These are phyloP conservation scores for Apiotrichum sp. DNA, from an alignment of 1,284 basidiomycete species.

Conservation along the genomic window DNA sequence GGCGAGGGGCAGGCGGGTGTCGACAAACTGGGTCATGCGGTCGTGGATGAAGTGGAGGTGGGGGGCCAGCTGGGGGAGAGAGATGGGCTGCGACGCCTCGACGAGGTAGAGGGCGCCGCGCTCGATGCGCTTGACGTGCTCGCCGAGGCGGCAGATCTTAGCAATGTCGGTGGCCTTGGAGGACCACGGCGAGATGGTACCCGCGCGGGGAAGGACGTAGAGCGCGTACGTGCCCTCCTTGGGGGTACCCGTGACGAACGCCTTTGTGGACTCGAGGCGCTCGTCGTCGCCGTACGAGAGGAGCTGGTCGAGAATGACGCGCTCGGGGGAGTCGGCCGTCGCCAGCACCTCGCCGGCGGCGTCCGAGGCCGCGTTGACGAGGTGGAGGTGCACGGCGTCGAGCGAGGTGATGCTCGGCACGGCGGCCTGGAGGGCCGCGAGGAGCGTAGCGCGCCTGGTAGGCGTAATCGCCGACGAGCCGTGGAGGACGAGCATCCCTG, in stretches of 20 bases:
- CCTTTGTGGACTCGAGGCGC: constrained; percentile 33
- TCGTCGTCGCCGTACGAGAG: constrained; percentile 79
- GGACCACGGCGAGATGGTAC: constrained; percentile 88
- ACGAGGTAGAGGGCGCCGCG: constrained; percentile 73
- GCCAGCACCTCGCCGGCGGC: constrained; percentile 53
- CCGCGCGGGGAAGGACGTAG: constrained; percentile 72
- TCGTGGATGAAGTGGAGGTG: constrained; percentile 75
- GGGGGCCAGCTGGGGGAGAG: constrained; percentile 43
- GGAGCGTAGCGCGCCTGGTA: constrained; percentile 62
- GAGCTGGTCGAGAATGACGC: constrained; percentile 64
- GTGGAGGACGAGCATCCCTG: constrained; percentile 51
- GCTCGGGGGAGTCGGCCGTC: constrained; percentile 50
- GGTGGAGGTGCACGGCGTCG: constrained; percentile 81
- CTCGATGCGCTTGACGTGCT: constrained; percentile 71
- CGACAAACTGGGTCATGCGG: constrained; percentile 86
- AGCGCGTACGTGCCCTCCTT: constrained; percentile 50
- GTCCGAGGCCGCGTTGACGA: constrained; percentile 61
- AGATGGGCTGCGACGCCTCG: constrained; percentile 48
- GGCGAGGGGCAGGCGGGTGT: constrained; percentile 57
- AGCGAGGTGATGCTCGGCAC: constrained; percentile 59
- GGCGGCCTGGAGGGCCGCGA: constrained; percentile 58
- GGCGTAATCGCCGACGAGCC: constrained; percentile 68
- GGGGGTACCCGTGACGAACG: constrained; percentile 26
- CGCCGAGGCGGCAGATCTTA: constrained; percentile 70
- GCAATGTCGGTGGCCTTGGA: constrained; percentile 96